phyloP scores from a whole-genome alignment of 2,329 filamentous ascomycete genomes.

The Fusarium neocosmosporiellum region DNA sequence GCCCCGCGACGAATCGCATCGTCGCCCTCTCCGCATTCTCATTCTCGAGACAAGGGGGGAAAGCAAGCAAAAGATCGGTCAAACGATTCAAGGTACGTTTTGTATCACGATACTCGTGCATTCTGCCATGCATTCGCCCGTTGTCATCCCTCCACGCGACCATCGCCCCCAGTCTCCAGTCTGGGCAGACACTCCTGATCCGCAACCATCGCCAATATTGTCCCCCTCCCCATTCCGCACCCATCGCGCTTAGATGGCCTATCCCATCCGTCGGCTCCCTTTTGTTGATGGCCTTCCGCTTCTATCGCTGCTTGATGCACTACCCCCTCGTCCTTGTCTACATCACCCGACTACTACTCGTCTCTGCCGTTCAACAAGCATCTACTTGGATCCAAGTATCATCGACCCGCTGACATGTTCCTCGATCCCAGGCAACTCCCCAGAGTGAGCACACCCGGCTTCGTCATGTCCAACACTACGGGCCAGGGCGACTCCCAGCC shows the following conservation, averaged over 20 bases:
- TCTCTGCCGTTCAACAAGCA: constrained; percentile 1
- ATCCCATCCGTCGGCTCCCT: constrained; percentile 16
- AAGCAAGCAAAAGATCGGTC: constrained; percentile 8
- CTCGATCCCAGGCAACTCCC: constrained; percentile 44
- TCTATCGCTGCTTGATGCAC: constrained; percentile 5
- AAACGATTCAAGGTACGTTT: constrained; percentile 32
- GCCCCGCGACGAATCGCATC: constrained; percentile 14
- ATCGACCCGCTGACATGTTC: constrained; percentile 49
- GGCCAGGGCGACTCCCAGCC: constrained; percentile 34
- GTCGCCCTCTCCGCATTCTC: constrained; percentile 6
- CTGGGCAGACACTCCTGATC: constrained; percentile 6
- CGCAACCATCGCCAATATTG: constrained; percentile 24
- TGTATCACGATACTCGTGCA: constrained; percentile 26
- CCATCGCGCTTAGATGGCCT: constrained; percentile 9
- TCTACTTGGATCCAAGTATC: constrained; percentile 12
- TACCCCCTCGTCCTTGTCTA: constrained; percentile 10
- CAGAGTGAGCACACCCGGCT: constrained; percentile 35
- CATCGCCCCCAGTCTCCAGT: neutral
- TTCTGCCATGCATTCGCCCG: constrained; percentile 25
- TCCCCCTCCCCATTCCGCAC: constrained; percentile 27
- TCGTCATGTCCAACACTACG: constrained; percentile 50
- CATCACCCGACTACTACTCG: neutral
- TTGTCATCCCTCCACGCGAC: constrained; percentile 17
- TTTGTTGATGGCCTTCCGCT: constrained; percentile 16
- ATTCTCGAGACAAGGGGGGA: neutral